Conservation (phyloP, 2,329 filamentous ascomycete species). For the Aschersonia sp. region DNA sequence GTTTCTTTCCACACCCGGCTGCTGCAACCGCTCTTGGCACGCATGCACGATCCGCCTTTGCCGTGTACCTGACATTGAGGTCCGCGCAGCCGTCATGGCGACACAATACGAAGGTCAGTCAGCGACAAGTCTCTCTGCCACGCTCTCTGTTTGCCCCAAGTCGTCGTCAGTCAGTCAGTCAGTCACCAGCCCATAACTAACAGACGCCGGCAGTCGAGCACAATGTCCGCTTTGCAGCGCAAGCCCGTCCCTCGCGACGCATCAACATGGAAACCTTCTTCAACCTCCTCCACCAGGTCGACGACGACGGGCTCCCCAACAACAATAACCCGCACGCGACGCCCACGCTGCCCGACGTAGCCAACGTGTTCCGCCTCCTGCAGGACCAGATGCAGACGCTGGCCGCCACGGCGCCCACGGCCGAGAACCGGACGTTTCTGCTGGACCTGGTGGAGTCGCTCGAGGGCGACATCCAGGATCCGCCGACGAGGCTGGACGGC, state of each 20-base stretch:
- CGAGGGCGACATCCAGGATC: constrained; percentile 34
- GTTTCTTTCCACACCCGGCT: too few species aligned
- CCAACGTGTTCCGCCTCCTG: constrained; percentile 41
- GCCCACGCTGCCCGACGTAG: constrained; percentile 44
- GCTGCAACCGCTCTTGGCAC: too few species aligned
- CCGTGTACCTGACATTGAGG: too few species aligned
- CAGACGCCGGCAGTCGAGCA: constrained; percentile 39
- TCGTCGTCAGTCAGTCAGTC: background rate
- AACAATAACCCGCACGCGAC: constrained; percentile 42
- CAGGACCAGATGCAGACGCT: constrained; percentile 42
- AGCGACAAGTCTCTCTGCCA: background rate
- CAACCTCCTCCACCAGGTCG: constrained; percentile 39
- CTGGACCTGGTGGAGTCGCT: constrained; percentile 30
- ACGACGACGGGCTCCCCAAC: constrained; percentile 16
- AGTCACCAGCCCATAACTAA: background rate
- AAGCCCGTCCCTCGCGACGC: constrained; percentile 31
- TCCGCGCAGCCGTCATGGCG: constrained; percentile 23
- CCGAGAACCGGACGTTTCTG: constrained; percentile 34
- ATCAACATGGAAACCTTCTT: constrained; percentile 51
- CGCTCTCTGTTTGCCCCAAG: background rate
- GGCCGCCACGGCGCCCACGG: constrained; percentile 31
- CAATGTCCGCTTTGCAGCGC: constrained; percentile 35
- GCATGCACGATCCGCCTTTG: too few species aligned
- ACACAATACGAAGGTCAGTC: constrained; percentile 40
- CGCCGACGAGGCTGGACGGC: constrained; percentile 35